Evolutionary conservation across 2,329 filamentous ascomycete species (phyloP).

Genomic region (Raffaelea ambrosiae): DNA sequence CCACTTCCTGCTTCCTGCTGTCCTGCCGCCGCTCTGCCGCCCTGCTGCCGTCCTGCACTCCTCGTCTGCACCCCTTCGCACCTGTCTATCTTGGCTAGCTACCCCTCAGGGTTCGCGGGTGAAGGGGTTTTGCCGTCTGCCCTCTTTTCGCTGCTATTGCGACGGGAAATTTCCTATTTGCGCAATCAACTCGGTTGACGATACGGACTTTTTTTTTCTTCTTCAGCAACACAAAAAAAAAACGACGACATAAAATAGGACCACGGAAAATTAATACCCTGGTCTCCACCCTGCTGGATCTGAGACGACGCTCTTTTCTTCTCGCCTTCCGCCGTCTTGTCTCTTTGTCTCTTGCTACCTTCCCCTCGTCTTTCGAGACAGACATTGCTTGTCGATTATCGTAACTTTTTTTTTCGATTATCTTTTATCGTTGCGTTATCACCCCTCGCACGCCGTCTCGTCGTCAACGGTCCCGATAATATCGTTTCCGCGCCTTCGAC

Average conservation of each 20-base stretch:
- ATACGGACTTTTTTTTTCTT: not conserved
- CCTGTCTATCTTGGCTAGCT: not conserved
- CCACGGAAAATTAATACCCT: not conserved
- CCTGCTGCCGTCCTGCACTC: no score
- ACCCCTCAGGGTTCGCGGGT: conserved; percentile 8
- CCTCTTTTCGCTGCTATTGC: conserved; percentile 2
- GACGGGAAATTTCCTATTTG: conserved; percentile 9
- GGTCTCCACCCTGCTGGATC: not conserved
- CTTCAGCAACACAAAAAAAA: not conserved
- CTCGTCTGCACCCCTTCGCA: no score
- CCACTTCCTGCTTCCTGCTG: not conserved
- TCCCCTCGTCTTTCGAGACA: not conserved
- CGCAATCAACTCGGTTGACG: conserved; percentile 5
- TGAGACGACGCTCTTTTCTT: not conserved
- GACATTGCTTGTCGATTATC: not conserved
- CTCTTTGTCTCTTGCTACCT: not conserved
- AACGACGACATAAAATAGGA: not conserved
- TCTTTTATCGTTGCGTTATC: not conserved
- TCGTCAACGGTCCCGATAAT: not conserved
- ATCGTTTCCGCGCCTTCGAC: no score
- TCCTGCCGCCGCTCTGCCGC: no score
- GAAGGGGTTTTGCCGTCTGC: no score
- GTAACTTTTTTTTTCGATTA: not conserved
- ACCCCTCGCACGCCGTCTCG: not conserved
- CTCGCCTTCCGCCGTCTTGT: not conserved